Evolutionary conservation across 768 basidiomycete genomes (phyloP).

Genomic region (Punctularia strigosozonata): DNA sequence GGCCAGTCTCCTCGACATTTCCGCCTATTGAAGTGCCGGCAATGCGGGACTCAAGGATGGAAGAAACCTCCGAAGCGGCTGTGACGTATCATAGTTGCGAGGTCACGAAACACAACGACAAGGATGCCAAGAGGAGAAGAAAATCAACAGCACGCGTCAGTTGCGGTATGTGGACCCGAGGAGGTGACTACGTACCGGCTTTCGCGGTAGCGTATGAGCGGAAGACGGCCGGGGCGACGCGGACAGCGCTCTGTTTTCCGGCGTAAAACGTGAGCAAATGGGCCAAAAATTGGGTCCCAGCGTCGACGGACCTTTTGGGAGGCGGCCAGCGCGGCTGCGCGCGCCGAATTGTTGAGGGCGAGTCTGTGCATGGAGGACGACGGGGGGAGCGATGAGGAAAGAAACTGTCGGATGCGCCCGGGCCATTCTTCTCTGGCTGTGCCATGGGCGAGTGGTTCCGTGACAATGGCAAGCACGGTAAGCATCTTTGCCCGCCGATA

Average conservation of each 20-base stretch:
- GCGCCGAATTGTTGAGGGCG: slow-evolving; percentile 75
- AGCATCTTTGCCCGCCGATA: slow-evolving; percentile 12
- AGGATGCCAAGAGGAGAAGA: slow-evolving; percentile 3
- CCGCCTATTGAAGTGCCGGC: slow-evolving; percentile 82
- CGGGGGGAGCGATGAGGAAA: no score
- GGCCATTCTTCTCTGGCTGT: slow-evolving; percentile 99
- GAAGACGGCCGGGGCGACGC: slow-evolving; percentile 38
- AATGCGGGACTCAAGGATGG: slow-evolving; percentile 98
- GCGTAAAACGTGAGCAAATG: slow-evolving; percentile 6
- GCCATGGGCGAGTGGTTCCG: slow-evolving; percentile 99
- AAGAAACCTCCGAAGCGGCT: slow-evolving; percentile 99
- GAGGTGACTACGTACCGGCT: slow-evolving; percentile 53
- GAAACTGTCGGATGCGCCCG: no score
- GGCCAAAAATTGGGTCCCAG: slow-evolving; percentile 9
- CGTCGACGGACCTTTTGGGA: slow-evolving; percentile 41
- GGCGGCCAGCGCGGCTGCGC: slow-evolving; percentile 63
- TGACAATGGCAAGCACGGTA: slow-evolving; percentile 99
- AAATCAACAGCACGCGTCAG: slow-evolving; percentile 8
- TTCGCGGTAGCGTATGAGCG: slow-evolving; percentile 98
- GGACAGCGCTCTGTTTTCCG: slow-evolving; percentile 22
- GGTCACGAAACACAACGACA: slow-evolving; percentile 17
- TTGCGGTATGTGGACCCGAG: slow-evolving; percentile 8
- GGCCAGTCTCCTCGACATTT: slow-evolving; percentile 98
- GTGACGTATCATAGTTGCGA: slow-evolving; percentile 25
- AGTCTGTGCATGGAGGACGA: slow-evolving; percentile 64